Conservation (phyloP, 1,139 yeast species). For the Yamadazyma diddensiae region DNA sequence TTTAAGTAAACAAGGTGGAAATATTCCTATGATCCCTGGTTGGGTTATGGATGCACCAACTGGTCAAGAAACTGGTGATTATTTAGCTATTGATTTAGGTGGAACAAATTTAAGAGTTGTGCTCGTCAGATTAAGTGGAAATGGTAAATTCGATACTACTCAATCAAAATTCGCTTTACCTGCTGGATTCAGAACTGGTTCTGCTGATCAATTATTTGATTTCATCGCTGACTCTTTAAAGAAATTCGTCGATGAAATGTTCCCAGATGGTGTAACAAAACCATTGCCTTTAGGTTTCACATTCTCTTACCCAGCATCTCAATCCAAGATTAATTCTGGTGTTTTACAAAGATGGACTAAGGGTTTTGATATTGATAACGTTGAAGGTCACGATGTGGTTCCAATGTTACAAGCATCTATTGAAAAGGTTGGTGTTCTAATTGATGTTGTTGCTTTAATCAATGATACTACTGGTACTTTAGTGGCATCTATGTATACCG, state of each 20-base stretch:
- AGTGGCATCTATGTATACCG: conserved; percentile 92
- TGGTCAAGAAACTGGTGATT: conserved; percentile 86
- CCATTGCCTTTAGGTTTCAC: conserved; percentile 88
- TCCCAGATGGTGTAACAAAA: conserved; percentile 53
- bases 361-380: conserved; percentile 92
- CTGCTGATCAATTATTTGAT: conserved; percentile 73
- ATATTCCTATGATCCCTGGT: conserved; percentile 94
- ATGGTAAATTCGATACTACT: conserved; percentile 73
- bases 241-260: conserved; percentile 57
- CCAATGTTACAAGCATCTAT: conserved; percentile 84
- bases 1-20: conserved; percentile 70
- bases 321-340: conserved; percentile 79
- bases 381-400: conserved; percentile 93
- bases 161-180: conserved; percentile 85
- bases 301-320: conserved; percentile 90
- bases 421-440: conserved; percentile 63
- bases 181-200: conserved; percentile 69
- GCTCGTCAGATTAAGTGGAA: conserved; percentile 74
- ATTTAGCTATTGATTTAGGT: conserved; percentile 90
- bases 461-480: conserved; percentile 97
- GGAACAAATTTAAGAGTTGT: conserved; percentile 94
- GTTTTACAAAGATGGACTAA: conserved; percentile 95
- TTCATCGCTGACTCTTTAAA: conserved; percentile 83
- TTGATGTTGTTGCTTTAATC: conserved; percentile 85
- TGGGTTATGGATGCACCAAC: conserved; percentile 96